These are phyloP conservation scores for Schizophyllum commune DNA, from an alignment of 1,284 basidiomycete species.

Conservation along the genomic window DNA sequence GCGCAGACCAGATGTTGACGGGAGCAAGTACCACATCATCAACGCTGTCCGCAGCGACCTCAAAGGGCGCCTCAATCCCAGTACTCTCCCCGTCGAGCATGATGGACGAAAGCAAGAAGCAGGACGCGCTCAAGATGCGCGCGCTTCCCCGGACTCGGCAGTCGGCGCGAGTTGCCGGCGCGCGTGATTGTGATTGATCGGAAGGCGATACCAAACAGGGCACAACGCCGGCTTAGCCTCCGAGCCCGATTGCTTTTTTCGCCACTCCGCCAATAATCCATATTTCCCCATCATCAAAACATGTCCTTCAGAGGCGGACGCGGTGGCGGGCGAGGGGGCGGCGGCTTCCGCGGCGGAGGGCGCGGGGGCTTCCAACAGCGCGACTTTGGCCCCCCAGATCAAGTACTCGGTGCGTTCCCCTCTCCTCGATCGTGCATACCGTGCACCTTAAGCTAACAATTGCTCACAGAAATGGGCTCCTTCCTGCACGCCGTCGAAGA, in stretches of 20 bases:
- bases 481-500: slow-evolving; percentile 96
- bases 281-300: neutral
- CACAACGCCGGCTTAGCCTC: neutral
- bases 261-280: neutral
- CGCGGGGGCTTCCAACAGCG: slow-evolving; percentile 65
- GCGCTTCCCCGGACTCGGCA: neutral
- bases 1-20: neutral
- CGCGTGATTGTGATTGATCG: neutral
- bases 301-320: slow-evolving; percentile 28
- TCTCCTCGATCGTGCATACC: slow-evolving; percentile 1
- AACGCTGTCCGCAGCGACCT: neutral
- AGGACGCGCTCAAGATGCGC: neutral
- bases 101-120: neutral
- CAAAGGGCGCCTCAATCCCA: neutral
- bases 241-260: neutral
- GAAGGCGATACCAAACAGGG: neutral
- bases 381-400: slow-evolving; percentile 78
- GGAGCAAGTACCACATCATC: neutral
- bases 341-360: slow-evolving; percentile 39
- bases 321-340: slow-evolving; percentile 35
- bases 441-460: slow-evolving; percentile 4
- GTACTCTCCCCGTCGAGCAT: neutral
- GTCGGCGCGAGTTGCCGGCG: too few species aligned
- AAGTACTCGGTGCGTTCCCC: slow-evolving; percentile 61
- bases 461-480: slow-evolving; percentile 68